phyloP scores from a whole-genome alignment of 2,329 filamentous ascomycete genomes.

The Dendryphion nanum region DNA sequence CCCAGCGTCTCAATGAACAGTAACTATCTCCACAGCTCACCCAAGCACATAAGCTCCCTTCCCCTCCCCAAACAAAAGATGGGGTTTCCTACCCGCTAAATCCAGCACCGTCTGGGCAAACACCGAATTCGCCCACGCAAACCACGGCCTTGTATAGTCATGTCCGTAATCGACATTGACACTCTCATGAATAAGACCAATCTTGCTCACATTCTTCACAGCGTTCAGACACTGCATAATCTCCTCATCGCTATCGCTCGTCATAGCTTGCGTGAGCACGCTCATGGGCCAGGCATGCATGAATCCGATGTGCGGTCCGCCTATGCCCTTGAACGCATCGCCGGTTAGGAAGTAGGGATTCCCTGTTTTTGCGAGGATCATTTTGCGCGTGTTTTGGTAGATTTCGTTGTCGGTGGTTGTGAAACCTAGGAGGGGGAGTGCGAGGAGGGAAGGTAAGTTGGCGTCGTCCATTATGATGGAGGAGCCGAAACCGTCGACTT shows the following conservation, averaged over 20 bases:
- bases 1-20: too few species aligned
- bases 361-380: slow-evolving; percentile 69
- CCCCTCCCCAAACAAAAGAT: slow-evolving; percentile 74
- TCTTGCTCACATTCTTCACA: slow-evolving; percentile 71
- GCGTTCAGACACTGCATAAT: slow-evolving; percentile 70
- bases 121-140: slow-evolving; percentile 96
- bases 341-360: slow-evolving; percentile 91
- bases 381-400: slow-evolving; percentile 86
- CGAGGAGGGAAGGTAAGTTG: slow-evolving; percentile 78
- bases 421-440: slow-evolving; percentile 77
- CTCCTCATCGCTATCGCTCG: slow-evolving; percentile 77
- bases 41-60: slow-evolving; percentile 39
- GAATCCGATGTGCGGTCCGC: slow-evolving; percentile 80
- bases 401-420: slow-evolving; percentile 61
- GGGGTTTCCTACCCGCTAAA: slow-evolving; percentile 82
- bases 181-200: slow-evolving; percentile 89
- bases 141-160: slow-evolving; percentile 87
- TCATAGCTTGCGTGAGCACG: slow-evolving; percentile 86
- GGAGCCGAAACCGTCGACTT: slow-evolving; percentile 84
- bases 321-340: slow-evolving; percentile 78
- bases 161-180: slow-evolving; percentile 72
- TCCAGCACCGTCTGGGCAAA: slow-evolving; percentile 92
- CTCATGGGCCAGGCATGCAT: slow-evolving; percentile 97
- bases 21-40: too few species aligned
- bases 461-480: slow-evolving; percentile 86